phyloP scores from a whole-genome alignment of 2,329 filamentous ascomycete species.

The Septoria linicola region DNA sequence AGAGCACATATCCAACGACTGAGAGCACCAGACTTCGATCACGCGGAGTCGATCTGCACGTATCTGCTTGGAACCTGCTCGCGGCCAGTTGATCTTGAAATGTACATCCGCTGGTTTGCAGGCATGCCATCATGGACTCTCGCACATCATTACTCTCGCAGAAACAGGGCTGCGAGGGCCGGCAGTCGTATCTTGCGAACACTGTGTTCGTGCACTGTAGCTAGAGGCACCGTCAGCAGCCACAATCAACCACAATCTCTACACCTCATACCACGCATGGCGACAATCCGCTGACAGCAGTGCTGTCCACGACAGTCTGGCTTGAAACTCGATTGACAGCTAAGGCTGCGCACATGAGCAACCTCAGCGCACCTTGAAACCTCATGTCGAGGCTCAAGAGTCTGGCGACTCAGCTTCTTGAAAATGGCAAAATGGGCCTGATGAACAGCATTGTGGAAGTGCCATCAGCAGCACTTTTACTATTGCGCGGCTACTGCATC shows the following conservation, averaged over 20 bases:
- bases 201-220: slow-evolving; percentile 14
- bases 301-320: slow-evolving; percentile 7
- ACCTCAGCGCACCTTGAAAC: background rate
- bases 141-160: slow-evolving; percentile 14
- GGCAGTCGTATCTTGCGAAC: slow-evolving; percentile 13
- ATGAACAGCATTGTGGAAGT: background rate
- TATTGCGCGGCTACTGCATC: background rate
- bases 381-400: slow-evolving; percentile 13
- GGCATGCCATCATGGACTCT: slow-evolving; percentile 8
- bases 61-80: slow-evolving; percentile 9
- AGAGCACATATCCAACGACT: slow-evolving; percentile 13
- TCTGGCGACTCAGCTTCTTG: background rate
- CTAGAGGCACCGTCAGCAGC: background rate
- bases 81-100: slow-evolving; percentile 13
- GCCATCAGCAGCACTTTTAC: background rate
- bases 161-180: slow-evolving; percentile 16
- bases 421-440: background rate
- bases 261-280: slow-evolving; percentile 19
- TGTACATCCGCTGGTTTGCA: slow-evolving; percentile 5
- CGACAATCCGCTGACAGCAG: slow-evolving; percentile 17
- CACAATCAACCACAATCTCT: background rate
- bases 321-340: background rate
- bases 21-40: slow-evolving; percentile 11
- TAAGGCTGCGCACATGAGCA: slow-evolving; percentile 5
- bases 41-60: slow-evolving; percentile 7